These are phyloP conservation scores for Aspergillus nanangensis DNA, from an alignment of 495 filamentous ascomycete genomes.

Conservation along the genomic window DNA sequence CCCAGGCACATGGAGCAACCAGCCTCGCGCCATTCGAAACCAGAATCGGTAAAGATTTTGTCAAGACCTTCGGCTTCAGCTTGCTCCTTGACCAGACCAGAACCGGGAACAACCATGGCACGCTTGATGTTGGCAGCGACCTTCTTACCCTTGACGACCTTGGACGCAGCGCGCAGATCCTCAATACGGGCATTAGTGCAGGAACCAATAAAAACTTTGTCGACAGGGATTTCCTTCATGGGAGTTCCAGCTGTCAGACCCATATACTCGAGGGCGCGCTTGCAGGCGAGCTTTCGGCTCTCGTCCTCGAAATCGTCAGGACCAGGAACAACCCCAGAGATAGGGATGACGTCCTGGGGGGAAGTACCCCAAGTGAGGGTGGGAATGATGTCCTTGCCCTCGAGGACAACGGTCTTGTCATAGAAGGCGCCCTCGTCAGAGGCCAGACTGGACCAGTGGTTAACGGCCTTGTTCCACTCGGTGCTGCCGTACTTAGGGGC, in stretches of 20 bases:
- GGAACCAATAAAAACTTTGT: constrained; percentile 97
- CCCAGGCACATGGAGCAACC: constrained; percentile 98
- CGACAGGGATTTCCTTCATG: constrained; percentile 84
- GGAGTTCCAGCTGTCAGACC: constrained; percentile 77
- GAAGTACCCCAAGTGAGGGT: constrained; percentile 97
- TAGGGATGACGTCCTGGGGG: constrained; percentile 91
- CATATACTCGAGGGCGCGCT: constrained; percentile 92
- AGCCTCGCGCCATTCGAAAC: constrained; percentile 97
- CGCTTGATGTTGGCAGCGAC: constrained; percentile 83
- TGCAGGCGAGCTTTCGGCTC: constrained; percentile 70
- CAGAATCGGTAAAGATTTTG: constrained; percentile 84
- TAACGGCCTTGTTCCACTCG: constrained; percentile 86
- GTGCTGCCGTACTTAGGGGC: constrained; percentile 77
- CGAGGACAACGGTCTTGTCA: constrained; percentile 80
- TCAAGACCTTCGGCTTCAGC: constrained; percentile 91
- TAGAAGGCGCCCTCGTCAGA: constrained; percentile 83
- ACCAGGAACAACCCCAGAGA: constrained; percentile 83
- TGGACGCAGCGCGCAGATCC: constrained; percentile 84
- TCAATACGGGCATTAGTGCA: constrained; percentile 98
- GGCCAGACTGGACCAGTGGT: constrained; percentile 82
- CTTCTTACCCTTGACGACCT: constrained; percentile 80
- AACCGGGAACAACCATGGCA: constrained; percentile 94
- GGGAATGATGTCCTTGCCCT: constrained; percentile 87
- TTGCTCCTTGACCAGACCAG: constrained; percentile 88
- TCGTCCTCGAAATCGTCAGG: constrained; percentile 80